Percentiles rank a stretch among this genome's conserved stretches.
Conservation (phyloP, 2,329 filamentous ascomycete species). For the Coniochaeta prunicola region DNA sequence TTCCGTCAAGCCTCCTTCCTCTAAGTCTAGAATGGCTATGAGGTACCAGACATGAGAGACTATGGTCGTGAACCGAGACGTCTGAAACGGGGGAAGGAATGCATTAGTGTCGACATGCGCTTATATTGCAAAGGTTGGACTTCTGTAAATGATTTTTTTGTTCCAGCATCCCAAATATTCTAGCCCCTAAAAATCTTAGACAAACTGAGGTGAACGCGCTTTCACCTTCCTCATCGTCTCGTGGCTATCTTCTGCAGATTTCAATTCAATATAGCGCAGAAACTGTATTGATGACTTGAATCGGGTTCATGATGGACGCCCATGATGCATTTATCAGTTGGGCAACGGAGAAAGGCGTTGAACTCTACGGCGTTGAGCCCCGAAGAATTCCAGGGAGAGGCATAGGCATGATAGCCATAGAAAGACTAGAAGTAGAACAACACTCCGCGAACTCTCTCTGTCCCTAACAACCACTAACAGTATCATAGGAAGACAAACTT, state of each 20-base stretch:
- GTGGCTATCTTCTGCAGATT: not conserved
- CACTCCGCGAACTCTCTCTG: not conserved
- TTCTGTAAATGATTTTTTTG: not conserved
- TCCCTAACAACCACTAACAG: conserved; percentile 4
- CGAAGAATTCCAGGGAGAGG: conserved; percentile 64
- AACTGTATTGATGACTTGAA: no score
- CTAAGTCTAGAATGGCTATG: not conserved
- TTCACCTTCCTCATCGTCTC: not conserved
- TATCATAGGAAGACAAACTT: conserved; percentile 34
- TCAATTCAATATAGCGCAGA: no score
- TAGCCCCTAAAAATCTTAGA: not conserved
- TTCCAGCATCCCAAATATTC: not conserved
- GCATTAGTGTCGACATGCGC: not conserved
- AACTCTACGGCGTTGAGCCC: conserved; percentile 60
- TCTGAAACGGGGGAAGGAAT: not conserved
- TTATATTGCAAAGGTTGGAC: not conserved
- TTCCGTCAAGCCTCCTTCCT: not conserved
- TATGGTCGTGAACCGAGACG: not conserved
- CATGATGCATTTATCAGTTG: conserved; percentile 55
- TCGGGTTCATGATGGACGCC: conserved; percentile 15
- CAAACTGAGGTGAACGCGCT: not conserved
- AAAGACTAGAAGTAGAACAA: conserved; percentile 52
- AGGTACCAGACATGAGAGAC: not conserved
- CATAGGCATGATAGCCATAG: conserved; percentile 68
- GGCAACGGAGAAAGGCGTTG: conserved; percentile 58